Conservation (phyloP, 1,284 basidiomycete genomes). For the Schizopora paradoxa region DNA sequence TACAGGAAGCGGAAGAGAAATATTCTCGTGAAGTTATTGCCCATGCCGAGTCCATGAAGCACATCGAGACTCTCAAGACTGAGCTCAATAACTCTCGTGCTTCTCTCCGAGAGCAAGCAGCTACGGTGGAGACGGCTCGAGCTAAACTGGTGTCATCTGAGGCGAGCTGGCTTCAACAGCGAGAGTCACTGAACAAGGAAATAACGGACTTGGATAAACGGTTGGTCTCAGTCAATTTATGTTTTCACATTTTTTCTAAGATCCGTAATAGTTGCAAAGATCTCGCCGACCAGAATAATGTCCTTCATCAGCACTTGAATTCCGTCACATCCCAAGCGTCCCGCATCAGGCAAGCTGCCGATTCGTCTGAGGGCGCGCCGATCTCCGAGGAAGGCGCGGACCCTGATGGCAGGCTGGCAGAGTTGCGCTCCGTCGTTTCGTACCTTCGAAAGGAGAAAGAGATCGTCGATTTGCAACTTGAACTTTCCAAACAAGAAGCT, state of each 20-base stretch:
- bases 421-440: conserved; percentile 75
- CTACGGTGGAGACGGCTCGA: conserved; percentile 66
- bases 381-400: conserved; percentile 38
- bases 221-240: conserved; percentile 32
- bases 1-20: conserved; percentile 75
- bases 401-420: conserved; percentile 55
- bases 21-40: conserved; percentile 78
- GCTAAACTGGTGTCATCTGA: conserved; percentile 69
- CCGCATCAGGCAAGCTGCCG: conserved; percentile 65
- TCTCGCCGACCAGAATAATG: conserved; percentile 69
- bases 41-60: conserved; percentile 79
- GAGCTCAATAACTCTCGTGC: conserved; percentile 50
- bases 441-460: conserved; percentile 89
- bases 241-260: not conserved
- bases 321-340: conserved; percentile 79
- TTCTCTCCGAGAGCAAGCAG: conserved; percentile 49
- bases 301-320: conserved; percentile 83
- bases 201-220: conserved; percentile 63
- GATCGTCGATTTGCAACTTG: conserved; percentile 82
- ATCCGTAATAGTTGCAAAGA: conserved; percentile 58
- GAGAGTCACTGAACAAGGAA: conserved; percentile 73
- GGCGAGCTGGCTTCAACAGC: conserved; percentile 76
- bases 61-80: conserved; percentile 58
- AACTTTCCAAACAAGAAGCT: conserved; percentile 82
- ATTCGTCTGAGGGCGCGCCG: conserved; percentile 38